Percentiles rank a stretch among this genome's conserved stretches.
These are phyloP conservation scores for Panaeolus papilionaceus DNA, from an alignment of 768 basidiomycete genomes.

Conservation along the genomic window DNA sequence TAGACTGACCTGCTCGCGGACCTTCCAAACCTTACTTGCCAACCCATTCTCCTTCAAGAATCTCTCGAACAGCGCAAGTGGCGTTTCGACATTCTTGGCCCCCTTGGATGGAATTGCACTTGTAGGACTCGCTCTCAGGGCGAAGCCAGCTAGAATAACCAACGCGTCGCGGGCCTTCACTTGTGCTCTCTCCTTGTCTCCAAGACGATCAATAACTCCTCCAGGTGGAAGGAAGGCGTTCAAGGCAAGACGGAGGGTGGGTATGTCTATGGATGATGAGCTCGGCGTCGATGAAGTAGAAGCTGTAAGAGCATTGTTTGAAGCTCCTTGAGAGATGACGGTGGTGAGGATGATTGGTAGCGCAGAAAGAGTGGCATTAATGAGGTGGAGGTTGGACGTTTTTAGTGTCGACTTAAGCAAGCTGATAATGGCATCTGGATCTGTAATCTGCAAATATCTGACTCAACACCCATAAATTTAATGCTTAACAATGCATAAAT, in stretches of 20 bases:
- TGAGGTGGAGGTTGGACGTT: slow-evolving; percentile 82
- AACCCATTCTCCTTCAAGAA: slow-evolving; percentile 75
- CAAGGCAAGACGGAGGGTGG: slow-evolving; percentile 71
- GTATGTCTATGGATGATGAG: slow-evolving; percentile 54
- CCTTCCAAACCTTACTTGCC: slow-evolving; percentile 83
- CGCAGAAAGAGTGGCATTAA: slow-evolving; percentile 75
- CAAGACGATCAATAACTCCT: slow-evolving; percentile 83
- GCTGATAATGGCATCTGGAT: slow-evolving; percentile 72
- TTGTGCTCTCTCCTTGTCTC: slow-evolving; percentile 79
- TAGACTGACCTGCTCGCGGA: slow-evolving; percentile 79
- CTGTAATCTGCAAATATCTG: slow-evolving; percentile 58
- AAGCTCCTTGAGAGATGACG: slow-evolving; percentile 50
- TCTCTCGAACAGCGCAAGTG: slow-evolving; percentile 72
- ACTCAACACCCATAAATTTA: slow-evolving; percentile 14
- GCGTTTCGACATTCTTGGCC: slow-evolving; percentile 72
- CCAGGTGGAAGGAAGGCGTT: slow-evolving; percentile 74
- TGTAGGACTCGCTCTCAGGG: slow-evolving; percentile 61
- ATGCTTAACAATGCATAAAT: slow-evolving; percentile 15
- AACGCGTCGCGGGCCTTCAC: slow-evolving; percentile 78
- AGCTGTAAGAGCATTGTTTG: slow-evolving; percentile 51
- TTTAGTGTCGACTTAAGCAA: slow-evolving; percentile 78
- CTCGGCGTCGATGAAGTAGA: slow-evolving; percentile 52
- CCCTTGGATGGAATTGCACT: slow-evolving; percentile 52
- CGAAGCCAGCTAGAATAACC: slow-evolving; percentile 75
- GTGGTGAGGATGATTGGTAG: slow-evolving; percentile 71